Percentiles rank a stretch among this genome's conserved stretches.
phyloP scores from a whole-genome alignment of 495 filamentous ascomycete species.

The Penicillium steckii region DNA sequence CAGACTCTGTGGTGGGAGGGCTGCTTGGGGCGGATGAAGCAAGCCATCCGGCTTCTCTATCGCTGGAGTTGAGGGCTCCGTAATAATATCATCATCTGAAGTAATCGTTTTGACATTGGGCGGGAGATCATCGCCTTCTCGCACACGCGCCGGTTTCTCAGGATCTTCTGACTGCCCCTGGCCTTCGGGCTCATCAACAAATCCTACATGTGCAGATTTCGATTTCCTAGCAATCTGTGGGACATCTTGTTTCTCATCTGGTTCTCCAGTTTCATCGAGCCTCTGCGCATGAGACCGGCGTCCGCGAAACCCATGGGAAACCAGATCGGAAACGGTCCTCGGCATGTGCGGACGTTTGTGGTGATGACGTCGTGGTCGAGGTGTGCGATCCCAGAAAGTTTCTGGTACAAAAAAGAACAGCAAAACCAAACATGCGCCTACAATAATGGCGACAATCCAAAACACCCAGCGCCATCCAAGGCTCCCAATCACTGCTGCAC shows the following conservation, averaged over 20 bases:
- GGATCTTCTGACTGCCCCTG: too few species aligned
- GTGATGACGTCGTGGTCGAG: constrained; percentile 53
- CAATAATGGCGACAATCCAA: constrained; percentile 86
- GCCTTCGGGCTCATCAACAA: constrained; percentile 41
- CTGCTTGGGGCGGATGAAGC: constrained; percentile 8
- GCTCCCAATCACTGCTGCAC: constrained; percentile 77
- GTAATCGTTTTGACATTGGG: neutral
- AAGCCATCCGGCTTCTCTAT: constrained; percentile 14
- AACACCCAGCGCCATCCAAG: constrained; percentile 82
- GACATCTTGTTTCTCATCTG: constrained; percentile 6
- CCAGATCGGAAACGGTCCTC: constrained; percentile 41
- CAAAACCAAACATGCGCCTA: constrained; percentile 68
- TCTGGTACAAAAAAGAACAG: constrained; percentile 93
- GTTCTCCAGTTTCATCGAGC: constrained; percentile 9
- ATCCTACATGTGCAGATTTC: constrained; percentile 54
- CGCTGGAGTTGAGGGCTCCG: constrained; percentile 4
- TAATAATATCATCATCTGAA: constrained; percentile 1
- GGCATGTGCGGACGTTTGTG: constrained; percentile 34
- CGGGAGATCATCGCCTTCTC: neutral
- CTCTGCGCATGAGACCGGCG: constrained; percentile 26
- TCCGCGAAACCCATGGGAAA: constrained; percentile 37
- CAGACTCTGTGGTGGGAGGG: constrained; percentile 2
- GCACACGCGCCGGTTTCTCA: constrained; percentile 12
- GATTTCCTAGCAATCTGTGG: constrained; percentile 17
- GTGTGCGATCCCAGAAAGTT: constrained; percentile 93